These are phyloP conservation scores for Serendipita sp. DNA, from an alignment of 768 basidiomycete genomes.

Conservation along the genomic window DNA sequence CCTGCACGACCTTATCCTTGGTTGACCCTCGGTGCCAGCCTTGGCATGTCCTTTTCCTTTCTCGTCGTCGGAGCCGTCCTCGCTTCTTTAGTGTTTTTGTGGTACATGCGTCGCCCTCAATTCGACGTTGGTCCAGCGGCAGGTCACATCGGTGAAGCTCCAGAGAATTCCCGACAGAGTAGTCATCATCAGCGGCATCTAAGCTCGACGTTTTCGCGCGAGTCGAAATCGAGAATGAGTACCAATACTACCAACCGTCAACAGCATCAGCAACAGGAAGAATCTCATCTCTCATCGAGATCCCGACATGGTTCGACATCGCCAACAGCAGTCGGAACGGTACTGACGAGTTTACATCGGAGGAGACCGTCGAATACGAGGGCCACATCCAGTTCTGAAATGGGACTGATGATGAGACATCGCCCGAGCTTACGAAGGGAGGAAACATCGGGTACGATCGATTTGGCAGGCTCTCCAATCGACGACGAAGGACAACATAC, in stretches of 20 bases:
- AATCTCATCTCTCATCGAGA: not conserved
- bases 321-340: not conserved
- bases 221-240: not conserved
- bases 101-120: not conserved
- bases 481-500: not conserved
- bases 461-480: not conserved
- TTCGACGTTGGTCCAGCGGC: not conserved
- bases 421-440: not conserved
- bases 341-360: not conserved
- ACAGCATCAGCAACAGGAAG: no score
- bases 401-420: not conserved
- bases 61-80: not conserved
- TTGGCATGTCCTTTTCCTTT: conserved; percentile 6
- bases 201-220: no score
- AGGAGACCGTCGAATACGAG: not conserved
- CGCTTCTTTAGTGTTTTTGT: not conserved
- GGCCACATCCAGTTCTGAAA: conserved; percentile 1
- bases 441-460: not conserved
- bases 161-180: no score
- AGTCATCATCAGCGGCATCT: no score
- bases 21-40: not conserved
- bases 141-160: not conserved
- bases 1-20: not conserved
- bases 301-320: not conserved
- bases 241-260: not conserved